phyloP scores from a whole-genome alignment of 306 rosid genomes.

The Pyrus communis region DNA sequence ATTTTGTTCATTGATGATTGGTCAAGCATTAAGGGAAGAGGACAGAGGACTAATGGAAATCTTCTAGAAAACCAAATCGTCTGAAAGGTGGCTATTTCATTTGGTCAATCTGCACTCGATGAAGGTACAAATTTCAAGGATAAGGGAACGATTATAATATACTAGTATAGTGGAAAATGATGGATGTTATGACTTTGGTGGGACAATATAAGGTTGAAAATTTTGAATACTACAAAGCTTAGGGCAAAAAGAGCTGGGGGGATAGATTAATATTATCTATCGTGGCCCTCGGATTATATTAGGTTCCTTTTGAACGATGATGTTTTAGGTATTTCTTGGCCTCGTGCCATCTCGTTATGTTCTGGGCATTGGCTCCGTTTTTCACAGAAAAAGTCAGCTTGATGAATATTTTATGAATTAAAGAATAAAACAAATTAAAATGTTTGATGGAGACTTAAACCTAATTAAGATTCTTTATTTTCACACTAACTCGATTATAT shows the following conservation, averaged over 20 bases:
- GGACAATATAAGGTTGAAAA: neutral
- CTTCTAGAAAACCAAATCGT: neutral
- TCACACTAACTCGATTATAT: neutral
- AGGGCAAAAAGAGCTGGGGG: too few species aligned
- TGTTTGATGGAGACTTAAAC: neutral
- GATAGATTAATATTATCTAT: too few species aligned
- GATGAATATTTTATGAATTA: neutral
- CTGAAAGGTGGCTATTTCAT: neutral
- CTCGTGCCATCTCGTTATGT: too few species aligned
- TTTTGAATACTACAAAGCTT: neutral
- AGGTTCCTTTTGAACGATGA: too few species aligned
- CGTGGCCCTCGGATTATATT: too few species aligned
- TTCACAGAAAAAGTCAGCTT: neutral
- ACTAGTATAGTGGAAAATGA: neutral
- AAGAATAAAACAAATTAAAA: neutral
- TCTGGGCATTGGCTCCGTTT: too few species aligned
- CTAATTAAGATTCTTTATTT: neutral
- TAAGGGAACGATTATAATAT: neutral
- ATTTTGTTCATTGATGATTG: neutral
- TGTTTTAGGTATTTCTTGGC: too few species aligned
- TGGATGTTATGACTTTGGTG: neutral
- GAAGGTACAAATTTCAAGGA: neutral
- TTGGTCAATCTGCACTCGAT: conserved; percentile 8
- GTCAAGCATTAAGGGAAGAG: neutral
- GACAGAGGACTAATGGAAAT: neutral